Conservation (phyloP, 441 rosid species). For the Lepidium campestre region DNA sequence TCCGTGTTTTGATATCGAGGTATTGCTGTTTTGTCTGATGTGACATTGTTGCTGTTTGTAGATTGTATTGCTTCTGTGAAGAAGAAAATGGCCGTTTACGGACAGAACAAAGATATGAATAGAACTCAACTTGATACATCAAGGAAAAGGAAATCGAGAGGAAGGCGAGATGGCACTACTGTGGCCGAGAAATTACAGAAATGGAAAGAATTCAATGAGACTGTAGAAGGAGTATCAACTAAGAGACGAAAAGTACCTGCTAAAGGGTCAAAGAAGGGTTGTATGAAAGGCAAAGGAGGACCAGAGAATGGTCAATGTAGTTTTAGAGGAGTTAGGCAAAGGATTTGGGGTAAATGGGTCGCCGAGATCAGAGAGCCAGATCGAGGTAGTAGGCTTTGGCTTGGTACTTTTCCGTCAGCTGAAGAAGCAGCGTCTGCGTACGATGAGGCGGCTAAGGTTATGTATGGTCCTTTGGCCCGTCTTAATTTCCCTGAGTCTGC, state of each 20-base stretch:
- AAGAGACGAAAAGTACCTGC: constrained; percentile 50
- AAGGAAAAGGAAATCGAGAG: constrained; percentile 39
- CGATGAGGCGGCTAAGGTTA: constrained; percentile 63
- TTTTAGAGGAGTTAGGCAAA: constrained; percentile 77
- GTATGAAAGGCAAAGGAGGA: constrained; percentile 93
- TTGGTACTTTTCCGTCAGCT: constrained; percentile 77
- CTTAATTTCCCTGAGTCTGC: constrained; percentile 43
- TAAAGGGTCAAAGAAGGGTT: constrained; percentile 73
- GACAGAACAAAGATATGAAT: neutral
- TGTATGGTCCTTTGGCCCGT: constrained; percentile 66
- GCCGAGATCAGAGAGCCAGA: constrained; percentile 80
- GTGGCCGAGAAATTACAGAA: constrained; percentile 50
- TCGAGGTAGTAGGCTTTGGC: constrained; percentile 69
- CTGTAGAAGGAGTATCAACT: constrained; percentile 14
- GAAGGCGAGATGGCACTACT: constrained; percentile 26
- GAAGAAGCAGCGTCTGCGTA: constrained; percentile 68
- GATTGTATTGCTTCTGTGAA: neutral
- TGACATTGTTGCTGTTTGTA: neutral
- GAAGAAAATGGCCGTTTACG: constrained; percentile 22
- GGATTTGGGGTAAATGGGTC: constrained; percentile 94
- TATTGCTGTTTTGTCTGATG: no score
- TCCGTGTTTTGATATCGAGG: no score
- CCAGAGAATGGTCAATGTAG: constrained; percentile 53
- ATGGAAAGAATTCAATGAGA: constrained; percentile 54
- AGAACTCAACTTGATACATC: neutral